Evolutionary conservation across 306 rosid genomes (phyloP).

Genomic region (Cicer bijugum): DNA sequence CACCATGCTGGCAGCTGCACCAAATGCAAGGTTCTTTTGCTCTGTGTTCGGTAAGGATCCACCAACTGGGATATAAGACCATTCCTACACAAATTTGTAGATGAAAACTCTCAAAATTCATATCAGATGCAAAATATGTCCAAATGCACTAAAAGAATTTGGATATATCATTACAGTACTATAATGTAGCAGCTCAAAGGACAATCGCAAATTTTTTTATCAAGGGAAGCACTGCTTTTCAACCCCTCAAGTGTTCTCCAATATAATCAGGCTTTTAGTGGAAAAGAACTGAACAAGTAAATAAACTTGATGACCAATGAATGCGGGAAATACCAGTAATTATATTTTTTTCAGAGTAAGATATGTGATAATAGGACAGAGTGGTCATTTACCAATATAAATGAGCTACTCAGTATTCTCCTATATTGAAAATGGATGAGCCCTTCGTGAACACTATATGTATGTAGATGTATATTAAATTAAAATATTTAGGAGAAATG

Average conservation of each 20-base stretch:
- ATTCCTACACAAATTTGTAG: slow-evolving; percentile 63
- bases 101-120: slow-evolving; percentile 34
- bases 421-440: slow-evolving; percentile 15
- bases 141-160: slow-evolving; percentile 28
- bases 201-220: slow-evolving; percentile 6
- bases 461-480: neutral
- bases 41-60: slow-evolving; percentile 96
- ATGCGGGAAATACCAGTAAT: slow-evolving; percentile 13
- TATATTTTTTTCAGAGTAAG: slow-evolving; percentile 2
- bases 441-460: neutral
- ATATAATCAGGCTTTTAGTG: slow-evolving; percentile 10
- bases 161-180: slow-evolving; percentile 21
- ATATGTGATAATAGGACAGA: slow-evolving; percentile 6
- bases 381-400: slow-evolving; percentile 12
- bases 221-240: slow-evolving; percentile 25
- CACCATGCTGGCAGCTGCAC: slow-evolving; percentile 99
- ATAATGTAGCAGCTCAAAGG: slow-evolving; percentile 29
- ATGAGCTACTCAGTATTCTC: slow-evolving; percentile 1
- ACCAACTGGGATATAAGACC: slow-evolving; percentile 99
- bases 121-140: slow-evolving; percentile 24
- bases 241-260: slow-evolving; percentile 27
- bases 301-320: slow-evolving; percentile 21
- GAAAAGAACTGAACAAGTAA: neutral
- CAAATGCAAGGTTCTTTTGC: slow-evolving; percentile 96
- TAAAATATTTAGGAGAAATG: neutral